Conservation (phyloP, 2,329 filamentous ascomycete species). For the Keithomyces neogunnii region DNA sequence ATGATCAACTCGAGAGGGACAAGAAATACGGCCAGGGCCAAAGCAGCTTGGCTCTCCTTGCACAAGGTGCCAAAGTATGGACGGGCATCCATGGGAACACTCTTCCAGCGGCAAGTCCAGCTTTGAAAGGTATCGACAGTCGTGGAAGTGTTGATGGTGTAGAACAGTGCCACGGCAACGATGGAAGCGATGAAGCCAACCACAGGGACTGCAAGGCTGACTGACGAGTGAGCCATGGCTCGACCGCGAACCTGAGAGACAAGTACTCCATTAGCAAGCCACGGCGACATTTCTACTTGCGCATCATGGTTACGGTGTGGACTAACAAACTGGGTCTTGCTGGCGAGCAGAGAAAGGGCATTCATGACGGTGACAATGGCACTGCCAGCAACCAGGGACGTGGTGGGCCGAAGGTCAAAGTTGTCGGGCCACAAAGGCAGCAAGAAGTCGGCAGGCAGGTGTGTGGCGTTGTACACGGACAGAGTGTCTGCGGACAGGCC, state of each 20-base stretch:
- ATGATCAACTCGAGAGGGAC: slow-evolving; percentile 47
- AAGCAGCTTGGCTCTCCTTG: slow-evolving; percentile 42
- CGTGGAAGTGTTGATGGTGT: slow-evolving; percentile 44
- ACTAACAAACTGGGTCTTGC: slow-evolving; percentile 39
- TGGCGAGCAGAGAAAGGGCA: slow-evolving; percentile 36
- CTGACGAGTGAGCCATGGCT: slow-evolving; percentile 9
- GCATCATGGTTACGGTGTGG: background rate
- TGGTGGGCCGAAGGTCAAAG: slow-evolving; percentile 48
- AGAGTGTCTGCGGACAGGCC: slow-evolving; percentile 47
- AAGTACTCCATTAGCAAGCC: no score
- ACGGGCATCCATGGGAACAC: slow-evolving; percentile 40
- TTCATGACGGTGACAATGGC: slow-evolving; percentile 41
- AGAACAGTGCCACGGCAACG: slow-evolving; percentile 49
- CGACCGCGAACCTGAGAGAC: slow-evolving; percentile 13
- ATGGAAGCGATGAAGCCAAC: slow-evolving; percentile 31
- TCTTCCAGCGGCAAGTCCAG: slow-evolving; percentile 54
- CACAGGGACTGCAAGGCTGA: slow-evolving; percentile 19
- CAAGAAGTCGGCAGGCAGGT: slow-evolving; percentile 35
- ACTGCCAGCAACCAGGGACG: slow-evolving; percentile 45
- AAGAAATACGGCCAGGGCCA: slow-evolving; percentile 47
- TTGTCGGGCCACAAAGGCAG: slow-evolving; percentile 50
- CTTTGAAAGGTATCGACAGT: slow-evolving; percentile 47
- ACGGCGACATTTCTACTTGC: background rate
- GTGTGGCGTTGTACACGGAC: slow-evolving; percentile 46
- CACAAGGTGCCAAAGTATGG: slow-evolving; percentile 51